Evolutionary conservation across 2,329 filamentous ascomycete species (phyloP).

Genomic region (Ophiostoma ulmi): DNA sequence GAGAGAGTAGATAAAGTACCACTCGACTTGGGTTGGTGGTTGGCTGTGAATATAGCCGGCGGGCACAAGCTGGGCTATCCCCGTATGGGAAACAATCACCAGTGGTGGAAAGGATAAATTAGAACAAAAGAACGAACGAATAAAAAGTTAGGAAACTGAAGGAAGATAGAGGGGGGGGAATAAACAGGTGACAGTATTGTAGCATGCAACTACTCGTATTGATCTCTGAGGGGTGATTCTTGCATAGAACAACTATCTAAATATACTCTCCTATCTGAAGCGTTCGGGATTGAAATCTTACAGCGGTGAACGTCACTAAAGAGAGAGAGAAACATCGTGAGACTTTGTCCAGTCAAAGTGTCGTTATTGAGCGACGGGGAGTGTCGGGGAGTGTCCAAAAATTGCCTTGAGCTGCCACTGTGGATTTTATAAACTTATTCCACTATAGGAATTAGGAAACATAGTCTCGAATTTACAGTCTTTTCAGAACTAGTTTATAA

Average conservation of each 20-base stretch:
- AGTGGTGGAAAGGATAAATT: neutral
- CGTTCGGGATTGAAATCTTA: neutral
- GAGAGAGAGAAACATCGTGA: neutral
- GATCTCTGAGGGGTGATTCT: too few relatives aligned
- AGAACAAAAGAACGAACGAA: neutral
- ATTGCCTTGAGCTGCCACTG: neutral
- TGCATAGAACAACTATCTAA: too few relatives aligned
- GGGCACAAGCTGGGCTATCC: neutral
- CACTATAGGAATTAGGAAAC: neutral
- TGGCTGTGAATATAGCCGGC: conserved; percentile 11
- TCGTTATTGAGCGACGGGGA: neutral
- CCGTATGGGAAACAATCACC: conserved; percentile 1
- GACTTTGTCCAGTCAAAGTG: neutral
- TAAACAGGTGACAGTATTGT: neutral
- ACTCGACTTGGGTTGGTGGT: neutral
- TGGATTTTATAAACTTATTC: neutral
- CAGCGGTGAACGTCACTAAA: neutral
- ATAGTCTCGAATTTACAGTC: neutral
- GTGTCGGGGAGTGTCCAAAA: neutral
- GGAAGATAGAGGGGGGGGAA: neutral
- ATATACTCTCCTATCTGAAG: too few relatives aligned
- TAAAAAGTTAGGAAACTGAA: neutral
- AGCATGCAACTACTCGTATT: neutral
- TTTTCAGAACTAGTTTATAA: neutral
- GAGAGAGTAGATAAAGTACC: conserved; percentile 6